Conservation (phyloP, 1,284 basidiomycete species). For the Dichomitus squalens region DNA sequence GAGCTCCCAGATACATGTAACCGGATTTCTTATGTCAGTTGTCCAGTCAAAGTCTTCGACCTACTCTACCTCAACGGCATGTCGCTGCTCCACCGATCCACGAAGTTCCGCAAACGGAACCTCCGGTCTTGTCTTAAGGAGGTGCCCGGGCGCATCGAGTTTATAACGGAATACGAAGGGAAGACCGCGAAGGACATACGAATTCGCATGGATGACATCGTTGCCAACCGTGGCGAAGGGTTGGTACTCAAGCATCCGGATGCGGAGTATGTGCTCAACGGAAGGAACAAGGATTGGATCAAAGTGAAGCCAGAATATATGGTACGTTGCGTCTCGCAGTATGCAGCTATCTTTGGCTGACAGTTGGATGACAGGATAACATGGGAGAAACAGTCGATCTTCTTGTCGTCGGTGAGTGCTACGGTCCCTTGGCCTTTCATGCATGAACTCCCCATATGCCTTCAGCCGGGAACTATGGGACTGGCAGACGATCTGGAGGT, state of each 20-base stretch:
- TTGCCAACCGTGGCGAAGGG: conserved; percentile 86
- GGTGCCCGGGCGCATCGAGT: conserved; percentile 80
- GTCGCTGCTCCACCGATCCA: conserved; percentile 64
- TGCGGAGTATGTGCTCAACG: conserved; percentile 81
- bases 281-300: conserved; percentile 88
- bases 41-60: conserved; percentile 91
- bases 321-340: conserved; percentile 45
- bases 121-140: conserved; percentile 62
- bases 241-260: conserved; percentile 87
- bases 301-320: conserved; percentile 97
- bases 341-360: not conserved
- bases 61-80: conserved; percentile 83
- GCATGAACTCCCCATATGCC: not conserved
- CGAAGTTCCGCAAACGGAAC: conserved; percentile 71
- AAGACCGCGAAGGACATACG: conserved; percentile 81
- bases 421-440: not conserved
- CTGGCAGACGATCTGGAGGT: conserved; percentile 73
- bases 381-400: conserved; percentile 90
- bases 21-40: not conserved
- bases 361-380: conserved; percentile 58
- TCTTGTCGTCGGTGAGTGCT: conserved; percentile 75
- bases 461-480: conserved; percentile 74
- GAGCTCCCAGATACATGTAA: not conserved
- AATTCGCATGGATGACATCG: conserved; percentile 75
- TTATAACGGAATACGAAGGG: conserved; percentile 70